A percentile compares a stretch with the other conserved stretches of the same genome.
Evolutionary conservation across 2,329 filamentous ascomycete genomes (phyloP).

Genomic region (Verticillium klebahnii): DNA sequence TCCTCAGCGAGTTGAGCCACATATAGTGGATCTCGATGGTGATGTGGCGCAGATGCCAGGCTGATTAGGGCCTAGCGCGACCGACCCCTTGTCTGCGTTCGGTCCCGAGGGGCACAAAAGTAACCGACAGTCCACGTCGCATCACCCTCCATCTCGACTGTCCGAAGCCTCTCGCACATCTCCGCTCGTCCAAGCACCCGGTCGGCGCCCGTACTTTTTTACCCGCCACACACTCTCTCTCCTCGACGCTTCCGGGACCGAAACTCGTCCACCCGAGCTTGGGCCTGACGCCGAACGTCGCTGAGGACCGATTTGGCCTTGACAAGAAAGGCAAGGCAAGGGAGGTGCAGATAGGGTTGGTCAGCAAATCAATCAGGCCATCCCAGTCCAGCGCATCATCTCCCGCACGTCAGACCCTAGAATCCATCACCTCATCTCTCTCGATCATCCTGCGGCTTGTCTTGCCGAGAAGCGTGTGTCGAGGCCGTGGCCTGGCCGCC

Average conservation of each 20-base stretch:
- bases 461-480: too few species aligned
- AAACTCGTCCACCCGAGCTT: background rate
- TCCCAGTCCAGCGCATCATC: too few species aligned
- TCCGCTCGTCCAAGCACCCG: background rate
- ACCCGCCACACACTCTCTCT: background rate
- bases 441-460: too few species aligned
- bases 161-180: background rate
- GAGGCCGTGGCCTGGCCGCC: too few species aligned
- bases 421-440: too few species aligned
- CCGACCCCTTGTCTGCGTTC: background rate
- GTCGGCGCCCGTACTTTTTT: background rate
- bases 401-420: too few species aligned
- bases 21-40: background rate
- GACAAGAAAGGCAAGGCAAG: too few species aligned
- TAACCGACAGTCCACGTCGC: background rate
- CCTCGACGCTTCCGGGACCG: background rate
- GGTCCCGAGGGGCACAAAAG: background rate
- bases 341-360: background rate
- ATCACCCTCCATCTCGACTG: background rate
- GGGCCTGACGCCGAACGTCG: background rate
- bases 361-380: background rate
- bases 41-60: background rate
- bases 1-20: background rate
- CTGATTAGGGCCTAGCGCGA: background rate
- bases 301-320: background rate